Evolutionary conservation across 2,329 filamentous ascomycete species (phyloP).

Genomic region (Ilyonectria robusta): DNA sequence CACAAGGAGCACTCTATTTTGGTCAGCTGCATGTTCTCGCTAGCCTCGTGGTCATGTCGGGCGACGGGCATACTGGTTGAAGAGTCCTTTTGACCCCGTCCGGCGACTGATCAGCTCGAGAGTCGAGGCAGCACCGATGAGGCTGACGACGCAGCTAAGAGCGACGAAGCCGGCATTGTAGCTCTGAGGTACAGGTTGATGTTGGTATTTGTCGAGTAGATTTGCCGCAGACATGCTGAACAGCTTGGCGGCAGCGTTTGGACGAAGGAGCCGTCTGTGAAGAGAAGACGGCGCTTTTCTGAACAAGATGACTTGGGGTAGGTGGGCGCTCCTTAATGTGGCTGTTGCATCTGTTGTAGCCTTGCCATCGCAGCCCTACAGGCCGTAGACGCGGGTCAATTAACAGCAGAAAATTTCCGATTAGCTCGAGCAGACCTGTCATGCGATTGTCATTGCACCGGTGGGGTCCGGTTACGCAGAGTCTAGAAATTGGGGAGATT

Average conservation of each 20-base stretch:
- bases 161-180: slow-evolving; percentile 59
- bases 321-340: not conserved
- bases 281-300: not conserved
- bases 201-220: slow-evolving; percentile 59
- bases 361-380: too few species aligned
- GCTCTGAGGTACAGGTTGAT: slow-evolving; percentile 61
- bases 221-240: slow-evolving; percentile 44
- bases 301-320: not conserved
- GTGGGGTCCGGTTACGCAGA: too few species aligned
- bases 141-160: too few species aligned
- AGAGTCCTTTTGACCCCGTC: slow-evolving; percentile 76
- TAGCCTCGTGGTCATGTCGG: not conserved
- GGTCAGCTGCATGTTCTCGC: slow-evolving; percentile 10
- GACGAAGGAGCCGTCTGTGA: not conserved
- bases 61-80: slow-evolving; percentile 73
- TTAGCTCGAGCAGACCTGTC: too few species aligned
- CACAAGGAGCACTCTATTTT: slow-evolving; percentile 71
- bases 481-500: too few species aligned
- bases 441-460: too few species aligned
- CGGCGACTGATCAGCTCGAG: slow-evolving; percentile 85
- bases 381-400: too few species aligned
- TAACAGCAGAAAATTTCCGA: too few species aligned
- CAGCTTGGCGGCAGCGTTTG: not conserved
- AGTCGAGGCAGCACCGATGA: slow-evolving; percentile 81
- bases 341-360: too few species aligned